Base-by-base conservation (phyloP, 805 yeast genomes). In the Spathaspora boniae region DNA sequence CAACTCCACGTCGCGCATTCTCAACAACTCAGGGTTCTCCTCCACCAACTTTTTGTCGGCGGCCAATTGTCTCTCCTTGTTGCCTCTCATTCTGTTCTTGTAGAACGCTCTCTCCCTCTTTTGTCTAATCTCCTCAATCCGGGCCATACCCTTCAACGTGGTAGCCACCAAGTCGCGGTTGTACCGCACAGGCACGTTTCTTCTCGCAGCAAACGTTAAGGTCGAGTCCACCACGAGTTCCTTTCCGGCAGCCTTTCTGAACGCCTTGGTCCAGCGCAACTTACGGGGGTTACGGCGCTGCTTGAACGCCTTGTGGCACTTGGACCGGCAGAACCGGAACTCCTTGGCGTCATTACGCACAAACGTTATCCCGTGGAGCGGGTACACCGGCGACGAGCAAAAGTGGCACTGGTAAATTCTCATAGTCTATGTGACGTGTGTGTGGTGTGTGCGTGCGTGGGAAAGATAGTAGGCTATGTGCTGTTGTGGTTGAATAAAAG, bases 71-170 rank as follows among this genome's bases (percentile, higher is more conserved):
- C 80, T 78, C 50, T 85, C 96, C 66, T 81, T 85, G 70, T 93
- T 93, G 46, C 96, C 97, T 66, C 85, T 86, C 98, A 93, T 93
- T 80, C 98, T 85, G 72, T 89, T 88, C 87, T 89, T 91, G 74
- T 86, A 93, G 88, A 93, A 93, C 11, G 98, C 97, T 59, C 95
- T 78, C 67, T 93, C 98, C 72, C 98, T 83, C 74, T 82, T 88
- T 61, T 77, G 82, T 73, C 98, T 82, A 62, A 93, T 93, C 69
- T 87, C 94, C 63, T 93, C 97, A 44, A 93, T 83, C 70, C 97
- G 81, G 37, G 84, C 74, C 98, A 93, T 93, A 30, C 96, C 97
- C 69, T 77, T 82, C 65, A 93, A 75, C 12, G 98, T 93, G 33
- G 94, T 86, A 39, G 93, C 83, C 26, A 93, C 98, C 42, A 93